phyloP scores from a whole-genome alignment of 2,329 filamentous ascomycete species.

The Hymenotorrendiella dingleyae region DNA sequence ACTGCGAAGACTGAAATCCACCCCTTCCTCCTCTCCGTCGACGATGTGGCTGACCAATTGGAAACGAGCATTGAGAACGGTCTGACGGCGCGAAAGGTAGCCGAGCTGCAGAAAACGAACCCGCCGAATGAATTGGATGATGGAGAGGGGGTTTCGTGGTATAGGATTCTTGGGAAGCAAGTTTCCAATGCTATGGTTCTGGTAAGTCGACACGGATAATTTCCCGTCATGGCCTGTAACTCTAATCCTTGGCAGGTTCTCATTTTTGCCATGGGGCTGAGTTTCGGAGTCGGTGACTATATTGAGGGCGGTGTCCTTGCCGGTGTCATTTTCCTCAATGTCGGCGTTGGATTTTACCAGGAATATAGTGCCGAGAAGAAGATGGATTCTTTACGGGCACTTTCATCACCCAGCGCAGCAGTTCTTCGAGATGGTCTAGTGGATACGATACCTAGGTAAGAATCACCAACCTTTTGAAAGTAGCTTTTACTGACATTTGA shows the following conservation, averaged over 20 bases:
- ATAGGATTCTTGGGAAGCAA: conserved; percentile 68
- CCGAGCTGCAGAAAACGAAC: conserved; percentile 51
- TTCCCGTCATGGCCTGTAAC: too few relatives aligned
- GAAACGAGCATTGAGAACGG: conserved; percentile 62
- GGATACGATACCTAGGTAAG: conserved; percentile 29
- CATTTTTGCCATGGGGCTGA: conserved; percentile 32
- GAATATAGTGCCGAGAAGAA: conserved; percentile 55
- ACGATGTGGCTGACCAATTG: conserved; percentile 57
- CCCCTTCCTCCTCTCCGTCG: conserved; percentile 54
- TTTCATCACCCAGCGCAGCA: conserved; percentile 50
- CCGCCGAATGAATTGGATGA: conserved; percentile 67
- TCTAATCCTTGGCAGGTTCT: too few relatives aligned
- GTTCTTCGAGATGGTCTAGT: conserved; percentile 51
- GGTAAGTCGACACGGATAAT: too few relatives aligned
- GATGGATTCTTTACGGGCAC: conserved; percentile 48
- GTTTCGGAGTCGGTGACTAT: conserved; percentile 48
- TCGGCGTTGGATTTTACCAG: conserved; percentile 53
- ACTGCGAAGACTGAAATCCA: conserved; percentile 35
- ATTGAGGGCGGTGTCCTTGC: conserved; percentile 54
- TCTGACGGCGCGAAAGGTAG: conserved; percentile 54
- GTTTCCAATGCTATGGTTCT: conserved; percentile 74
- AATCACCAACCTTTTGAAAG: not conserved
- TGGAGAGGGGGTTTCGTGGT: conserved; percentile 59
- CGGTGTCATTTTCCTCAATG: conserved; percentile 52
- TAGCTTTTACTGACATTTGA: not conserved